A percentile compares a stretch with the other conserved stretches of the same genome.
phyloP scores from a whole-genome alignment of 257 asterid species.

The Gentiana straminea region DNA sequence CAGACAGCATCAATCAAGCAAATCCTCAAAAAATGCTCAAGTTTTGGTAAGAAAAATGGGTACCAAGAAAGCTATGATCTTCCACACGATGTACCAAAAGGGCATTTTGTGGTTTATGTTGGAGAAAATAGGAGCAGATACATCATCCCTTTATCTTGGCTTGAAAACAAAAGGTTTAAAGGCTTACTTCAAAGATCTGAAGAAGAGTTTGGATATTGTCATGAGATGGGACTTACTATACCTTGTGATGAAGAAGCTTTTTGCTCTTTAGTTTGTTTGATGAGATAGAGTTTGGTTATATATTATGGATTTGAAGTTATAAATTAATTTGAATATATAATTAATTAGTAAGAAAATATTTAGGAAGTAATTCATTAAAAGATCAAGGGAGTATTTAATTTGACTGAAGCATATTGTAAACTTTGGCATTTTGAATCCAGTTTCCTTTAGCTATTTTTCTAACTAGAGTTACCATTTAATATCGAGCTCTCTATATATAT shows the following conservation, averaged over 20 bases:
- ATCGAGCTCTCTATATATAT: too few species aligned
- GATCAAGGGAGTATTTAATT: too few species aligned
- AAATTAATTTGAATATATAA: too few species aligned
- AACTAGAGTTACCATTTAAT: too few species aligned
- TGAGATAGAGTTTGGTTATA: slow-evolving; percentile 12
- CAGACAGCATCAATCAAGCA: slow-evolving; percentile 21
- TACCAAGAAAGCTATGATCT: slow-evolving; percentile 5
- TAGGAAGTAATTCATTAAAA: too few species aligned
- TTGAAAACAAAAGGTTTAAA: slow-evolving; percentile 39
- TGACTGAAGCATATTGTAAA: too few species aligned
- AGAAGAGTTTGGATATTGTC: slow-evolving; percentile 63
- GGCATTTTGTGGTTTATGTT: slow-evolving; percentile 65
- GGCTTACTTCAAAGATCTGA: slow-evolving; percentile 46
- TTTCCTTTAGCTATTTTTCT: too few species aligned
- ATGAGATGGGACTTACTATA: slow-evolving; percentile 54
- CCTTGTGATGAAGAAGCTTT: slow-evolving; percentile 65
- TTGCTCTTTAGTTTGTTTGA: slow-evolving; percentile 42
- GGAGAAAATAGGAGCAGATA: slow-evolving; percentile 46
- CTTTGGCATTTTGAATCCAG: too few species aligned
- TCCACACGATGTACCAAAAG: slow-evolving; percentile 51
- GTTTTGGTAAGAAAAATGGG: slow-evolving; percentile 26
- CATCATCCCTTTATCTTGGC: slow-evolving; percentile 40
- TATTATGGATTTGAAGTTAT: too few species aligned
- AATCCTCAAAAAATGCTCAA: slow-evolving; percentile 8
- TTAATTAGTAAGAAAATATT: too few species aligned